Conservation (phyloP, 352 stramenopile genomes). For the Phytophthora colocasiae region DNA sequence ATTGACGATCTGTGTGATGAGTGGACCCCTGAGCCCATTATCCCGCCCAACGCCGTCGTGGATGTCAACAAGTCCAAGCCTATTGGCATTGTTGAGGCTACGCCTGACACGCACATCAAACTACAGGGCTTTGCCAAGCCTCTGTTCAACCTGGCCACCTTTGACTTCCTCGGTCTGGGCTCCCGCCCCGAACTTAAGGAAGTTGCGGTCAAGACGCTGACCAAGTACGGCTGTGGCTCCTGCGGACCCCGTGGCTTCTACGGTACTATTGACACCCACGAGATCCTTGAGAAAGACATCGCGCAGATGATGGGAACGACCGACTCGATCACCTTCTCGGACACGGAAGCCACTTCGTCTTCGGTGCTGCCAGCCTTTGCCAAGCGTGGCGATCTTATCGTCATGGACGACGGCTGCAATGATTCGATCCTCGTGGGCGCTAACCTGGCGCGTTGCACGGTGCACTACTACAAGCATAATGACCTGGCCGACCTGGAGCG, state of each 20-base stretch:
- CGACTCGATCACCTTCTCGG: conserved; percentile 97
- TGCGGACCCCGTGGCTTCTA: conserved; percentile 99
- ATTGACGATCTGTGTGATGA: conserved; percentile 93
- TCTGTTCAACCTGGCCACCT: conserved; percentile 96
- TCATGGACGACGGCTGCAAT: conserved; percentile 97
- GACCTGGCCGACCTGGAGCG: conserved; percentile 96
- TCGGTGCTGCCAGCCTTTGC: conserved; percentile 97
- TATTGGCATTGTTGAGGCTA: conserved; percentile 83
- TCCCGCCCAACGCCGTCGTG: conserved; percentile 54
- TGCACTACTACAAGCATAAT: conserved; percentile 98
- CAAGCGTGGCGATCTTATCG: conserved; percentile 96
- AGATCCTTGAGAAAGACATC: conserved; percentile 93
- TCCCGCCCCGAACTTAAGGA: conserved; percentile 87
- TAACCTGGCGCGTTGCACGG: conserved; percentile 93
- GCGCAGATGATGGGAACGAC: conserved; percentile 93
- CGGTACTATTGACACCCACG: conserved; percentile 95
- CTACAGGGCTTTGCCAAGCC: conserved; percentile 69
- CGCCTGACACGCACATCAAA: conserved; percentile 83
- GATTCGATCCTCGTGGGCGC: conserved; percentile 95
- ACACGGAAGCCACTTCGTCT: conserved; percentile 94
- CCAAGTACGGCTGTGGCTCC: conserved; percentile 97
- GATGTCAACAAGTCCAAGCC: conserved; percentile 50
- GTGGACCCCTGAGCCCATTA: conserved; percentile 90
- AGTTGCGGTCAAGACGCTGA: conserved; percentile 89
- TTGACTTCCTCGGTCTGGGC: conserved; percentile 97